Base-by-base conservation (phyloP, 805 yeast species). In the Komagataella phaffii region DNA sequence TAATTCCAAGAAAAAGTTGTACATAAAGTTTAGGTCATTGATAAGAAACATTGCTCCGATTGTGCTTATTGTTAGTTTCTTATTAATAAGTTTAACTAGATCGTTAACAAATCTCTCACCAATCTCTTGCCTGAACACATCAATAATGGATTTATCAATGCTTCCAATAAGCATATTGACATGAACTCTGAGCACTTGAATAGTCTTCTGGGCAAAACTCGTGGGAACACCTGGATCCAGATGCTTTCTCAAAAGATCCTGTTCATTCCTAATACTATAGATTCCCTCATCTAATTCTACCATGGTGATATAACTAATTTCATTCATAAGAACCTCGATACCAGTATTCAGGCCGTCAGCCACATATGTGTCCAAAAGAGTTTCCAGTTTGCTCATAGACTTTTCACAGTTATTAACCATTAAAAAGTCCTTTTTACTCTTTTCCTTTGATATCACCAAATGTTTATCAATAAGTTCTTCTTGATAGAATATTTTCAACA, bases 321-420 rank as follows among this genome's bases (percentile, higher is more conserved):
- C 96, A 57, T 79, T 84, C 66, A 89, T 81, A 44, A 93, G 72
- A 7, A 89, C 90, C 54, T 87, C 95, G 40, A 93, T 88, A 46
- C 97, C 96, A n/a, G 85, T 77, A 59, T 88, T 90, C 30, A 93
- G 72, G 0, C 99, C 99, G 60, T 85, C 86, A 0, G 98, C 99
- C 17, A 93, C 96, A 61, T 76, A 84, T 51, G 81, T 87, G 64
- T 93, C 99, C 8, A 93, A 76, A 67, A 80, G 70, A 6, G 79
- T 79, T 61, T 93, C 99, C 54, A 93, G 78, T 53, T 76, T 77
- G 23, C 56, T 56, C 18, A 68, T 63, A 0, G 65, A 58, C 61
- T 88, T 86, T 61, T 93, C 95, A 45, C 82, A 77, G 58, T 83
- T 87, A 49, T 88, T 78, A 6, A 91, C 76, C 54, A 87, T 82